Evolutionary conservation across 257 asterid species (phyloP), one percentile per base, ranked within the genome.

Genomic region (Solanum lycopersicoides): DNA sequence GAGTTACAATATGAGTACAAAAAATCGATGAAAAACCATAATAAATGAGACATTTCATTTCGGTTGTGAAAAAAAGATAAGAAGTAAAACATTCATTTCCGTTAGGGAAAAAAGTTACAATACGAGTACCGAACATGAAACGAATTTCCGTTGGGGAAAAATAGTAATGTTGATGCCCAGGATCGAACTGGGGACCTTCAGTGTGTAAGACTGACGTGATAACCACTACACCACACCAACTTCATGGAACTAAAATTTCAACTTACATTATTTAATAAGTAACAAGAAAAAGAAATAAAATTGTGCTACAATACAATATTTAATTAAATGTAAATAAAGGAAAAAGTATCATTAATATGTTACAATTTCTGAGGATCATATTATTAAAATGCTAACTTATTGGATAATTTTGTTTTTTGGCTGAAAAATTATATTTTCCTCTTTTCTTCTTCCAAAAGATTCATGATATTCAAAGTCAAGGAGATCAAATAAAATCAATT

Each of bases 161-260:
- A 50, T 28, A 23, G 30, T 0, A 60, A 18, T 91, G 91, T 88
- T 90, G 87, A 89, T 91, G 92, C 92, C 93, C 91, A 90, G 93
- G 93, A 89, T 90, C 92, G 91, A 91, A 90, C 93, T 90, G 92
- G 92, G 89, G 92, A 91, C 93, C 91, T 90, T 90, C 88, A 88
- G 92, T 85, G 92, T 91, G 92, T 91, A 90, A 91, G 88, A 89
- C 92, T 90, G 90, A 90, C 91, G 92, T 90, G 92, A 91, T 91
- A 91, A 90, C 93, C 93, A 91, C 93, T 91, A 90, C 93, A 88
- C 93, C 93, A 91, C 93, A 91, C 89, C 91, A 90, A 90, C 90
- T n/a, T 5, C 30, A 0, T 4, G 69, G 0, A 0, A 3, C 0
- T 3, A 3, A 0, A 9, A 3, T 9, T 59, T 59, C 2, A 60